Percentiles rank a stretch among this genome's conserved stretches.
Conservation (phyloP, 2,329 filamentous ascomycete species). For the Elsinoe ampelina region DNA sequence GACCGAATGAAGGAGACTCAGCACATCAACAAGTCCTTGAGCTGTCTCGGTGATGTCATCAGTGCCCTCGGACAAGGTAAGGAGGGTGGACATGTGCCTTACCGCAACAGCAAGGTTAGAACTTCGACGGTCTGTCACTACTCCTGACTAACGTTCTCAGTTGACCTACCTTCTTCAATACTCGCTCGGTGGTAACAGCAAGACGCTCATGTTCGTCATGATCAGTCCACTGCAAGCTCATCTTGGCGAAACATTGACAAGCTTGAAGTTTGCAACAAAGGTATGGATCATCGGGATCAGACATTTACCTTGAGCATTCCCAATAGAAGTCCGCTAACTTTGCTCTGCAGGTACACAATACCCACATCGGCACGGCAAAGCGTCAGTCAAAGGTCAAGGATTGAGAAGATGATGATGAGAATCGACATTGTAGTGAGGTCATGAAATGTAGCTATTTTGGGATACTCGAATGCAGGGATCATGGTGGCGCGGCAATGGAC, state of each 20-base stretch:
- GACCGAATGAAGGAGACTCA: slow-evolving; percentile 88
- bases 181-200: slow-evolving; percentile 80
- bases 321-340: slow-evolving; percentile 1
- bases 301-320: neutral
- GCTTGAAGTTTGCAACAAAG: slow-evolving; percentile 92
- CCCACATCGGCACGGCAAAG: slow-evolving; percentile 84
- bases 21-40: slow-evolving; percentile 92
- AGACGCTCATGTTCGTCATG: slow-evolving; percentile 99
- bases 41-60: slow-evolving; percentile 89
- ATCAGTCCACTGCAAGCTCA: slow-evolving; percentile 85
- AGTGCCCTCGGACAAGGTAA: slow-evolving; percentile 79
- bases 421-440: slow-evolving; percentile 34
- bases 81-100: slow-evolving; percentile 67
- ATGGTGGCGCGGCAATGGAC: too few relatives aligned
- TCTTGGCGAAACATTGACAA: slow-evolving; percentile 85
- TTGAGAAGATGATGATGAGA: slow-evolving; percentile 27
- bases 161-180: slow-evolving; percentile 92
- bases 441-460: slow-evolving; percentile 42
- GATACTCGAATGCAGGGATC: neutral
- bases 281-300: slow-evolving; percentile 39
- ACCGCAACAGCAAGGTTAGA: slow-evolving; percentile 81
- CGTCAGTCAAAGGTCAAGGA: slow-evolving; percentile 54
- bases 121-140: neutral
- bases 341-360: slow-evolving; percentile 61
- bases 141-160: slow-evolving; percentile 29